These are phyloP conservation scores for Maudiozyma serrabonitensis DNA, from an alignment of 805 yeast genomes.

Conservation along the genomic window DNA sequence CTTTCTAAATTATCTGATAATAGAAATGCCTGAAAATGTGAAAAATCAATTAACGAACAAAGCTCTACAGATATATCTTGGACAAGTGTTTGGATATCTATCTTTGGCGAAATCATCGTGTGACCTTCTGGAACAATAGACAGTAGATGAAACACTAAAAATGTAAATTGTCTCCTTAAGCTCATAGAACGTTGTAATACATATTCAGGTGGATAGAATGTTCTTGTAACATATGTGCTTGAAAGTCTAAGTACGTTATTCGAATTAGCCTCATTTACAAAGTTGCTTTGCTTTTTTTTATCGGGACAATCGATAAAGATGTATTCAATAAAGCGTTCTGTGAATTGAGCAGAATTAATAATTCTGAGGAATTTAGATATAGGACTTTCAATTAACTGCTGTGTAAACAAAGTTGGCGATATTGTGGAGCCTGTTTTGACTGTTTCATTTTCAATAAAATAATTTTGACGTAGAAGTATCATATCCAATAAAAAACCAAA, in stretches of 20 bases:
- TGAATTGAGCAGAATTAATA: slow-evolving; percentile 11
- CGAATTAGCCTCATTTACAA: slow-evolving; percentile 5
- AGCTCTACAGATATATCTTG: slow-evolving; percentile 8
- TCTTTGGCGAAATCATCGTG: slow-evolving; percentile 8
- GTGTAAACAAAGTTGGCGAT: slow-evolving; percentile 4
- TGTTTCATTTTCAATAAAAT: slow-evolving; percentile 15
- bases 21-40: slow-evolving; percentile 18
- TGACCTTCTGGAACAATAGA: slow-evolving; percentile 14
- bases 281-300: neutral
- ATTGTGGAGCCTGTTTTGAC: neutral
- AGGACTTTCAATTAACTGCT: slow-evolving; percentile 15
- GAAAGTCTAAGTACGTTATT: slow-evolving; percentile 8
- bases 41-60: slow-evolving; percentile 8
- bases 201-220: slow-evolving; percentile 6
- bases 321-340: slow-evolving; percentile 11
- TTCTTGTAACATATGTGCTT: slow-evolving; percentile 11
- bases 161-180: slow-evolving; percentile 15
- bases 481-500: slow-evolving; percentile 15
- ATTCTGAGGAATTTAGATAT: slow-evolving; percentile 11
- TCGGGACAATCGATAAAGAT: slow-evolving; percentile 12
- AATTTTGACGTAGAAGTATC: slow-evolving; percentile 19
- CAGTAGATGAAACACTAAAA: slow-evolving; percentile 12
- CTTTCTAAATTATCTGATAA: slow-evolving; percentile 6
- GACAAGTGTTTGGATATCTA: slow-evolving; percentile 10
- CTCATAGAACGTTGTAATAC: slow-evolving; percentile 13